phyloP scores from a whole-genome alignment of 352 stramenopile species.

The Pythium dissotocum region DNA sequence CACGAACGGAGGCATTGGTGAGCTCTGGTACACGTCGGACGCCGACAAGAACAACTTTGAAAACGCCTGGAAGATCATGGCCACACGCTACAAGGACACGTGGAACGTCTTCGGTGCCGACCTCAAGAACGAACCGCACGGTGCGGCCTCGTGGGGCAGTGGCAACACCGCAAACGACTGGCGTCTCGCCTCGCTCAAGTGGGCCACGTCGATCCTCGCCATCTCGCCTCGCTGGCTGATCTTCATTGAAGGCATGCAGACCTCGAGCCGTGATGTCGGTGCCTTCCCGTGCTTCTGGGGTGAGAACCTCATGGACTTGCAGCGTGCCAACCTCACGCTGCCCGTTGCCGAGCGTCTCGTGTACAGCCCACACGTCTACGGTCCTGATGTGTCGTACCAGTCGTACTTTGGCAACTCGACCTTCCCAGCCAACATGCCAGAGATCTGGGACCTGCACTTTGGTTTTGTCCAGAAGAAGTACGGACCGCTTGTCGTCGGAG shows the following conservation, averaged over 20 bases:
- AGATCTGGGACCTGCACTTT: slow-evolving; percentile 60
- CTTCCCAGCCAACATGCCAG: slow-evolving; percentile 48
- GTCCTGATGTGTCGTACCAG: slow-evolving; percentile 41
- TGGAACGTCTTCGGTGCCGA: slow-evolving; percentile 59
- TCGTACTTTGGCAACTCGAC: slow-evolving; percentile 42
- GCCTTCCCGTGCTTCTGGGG: slow-evolving; percentile 49
- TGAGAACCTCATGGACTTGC: slow-evolving; percentile 43
- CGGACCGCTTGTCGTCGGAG: slow-evolving; percentile 50
- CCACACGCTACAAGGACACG: slow-evolving; percentile 31
- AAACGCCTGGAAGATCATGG: slow-evolving; percentile 41
- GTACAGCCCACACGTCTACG: slow-evolving; percentile 51
- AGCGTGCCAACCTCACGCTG: slow-evolving; percentile 27
- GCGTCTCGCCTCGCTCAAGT: slow-evolving; percentile 37
- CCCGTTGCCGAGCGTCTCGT: slow-evolving; percentile 44
- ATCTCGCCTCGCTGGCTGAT: slow-evolving; percentile 50
- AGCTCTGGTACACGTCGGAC: slow-evolving; percentile 47
- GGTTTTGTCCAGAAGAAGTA: slow-evolving; percentile 35
- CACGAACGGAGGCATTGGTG: slow-evolving; percentile 34
- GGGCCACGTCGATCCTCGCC: slow-evolving; percentile 29
- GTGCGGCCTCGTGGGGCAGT: slow-evolving; percentile 45
- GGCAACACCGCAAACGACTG: slow-evolving; percentile 44
- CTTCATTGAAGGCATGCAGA: slow-evolving; percentile 55
- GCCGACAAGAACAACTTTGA: slow-evolving; percentile 22
- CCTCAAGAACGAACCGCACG: slow-evolving; percentile 64
- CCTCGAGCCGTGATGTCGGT: slow-evolving; percentile 25